These are phyloP conservation scores for Colletotrichum sansevieriae DNA, from an alignment of 2,329 filamentous ascomycete genomes.

Conservation along the genomic window DNA sequence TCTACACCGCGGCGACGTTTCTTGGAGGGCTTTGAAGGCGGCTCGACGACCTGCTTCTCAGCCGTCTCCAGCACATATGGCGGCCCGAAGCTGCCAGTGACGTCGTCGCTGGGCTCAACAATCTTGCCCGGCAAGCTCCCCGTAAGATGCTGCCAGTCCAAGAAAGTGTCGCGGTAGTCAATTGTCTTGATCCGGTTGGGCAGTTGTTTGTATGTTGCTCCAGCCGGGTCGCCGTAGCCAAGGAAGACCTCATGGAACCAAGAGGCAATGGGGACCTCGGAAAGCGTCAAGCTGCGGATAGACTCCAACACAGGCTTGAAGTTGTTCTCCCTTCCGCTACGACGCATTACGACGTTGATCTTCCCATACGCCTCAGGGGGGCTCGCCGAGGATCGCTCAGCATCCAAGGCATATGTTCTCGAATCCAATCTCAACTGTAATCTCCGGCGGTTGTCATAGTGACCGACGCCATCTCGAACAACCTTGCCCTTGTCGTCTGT, in stretches of 20 bases:
- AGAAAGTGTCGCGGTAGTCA: slow-evolving; percentile 93
- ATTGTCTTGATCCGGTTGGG: slow-evolving; percentile 82
- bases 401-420: slow-evolving; percentile 81
- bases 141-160: slow-evolving; percentile 94
- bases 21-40: slow-evolving; percentile 76
- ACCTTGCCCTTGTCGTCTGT: slow-evolving; percentile 86
- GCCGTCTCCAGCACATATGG: slow-evolving; percentile 86
- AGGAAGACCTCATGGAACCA: slow-evolving; percentile 98
- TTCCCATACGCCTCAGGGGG: slow-evolving; percentile 84
- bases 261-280: slow-evolving; percentile 85
- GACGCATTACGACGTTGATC: slow-evolving; percentile 87
- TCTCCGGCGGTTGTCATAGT: slow-evolving; percentile 76
- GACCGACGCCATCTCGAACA: slow-evolving; percentile 72
- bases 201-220: slow-evolving; percentile 87
- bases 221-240: slow-evolving; percentile 94
- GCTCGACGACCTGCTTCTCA: slow-evolving; percentile 65
- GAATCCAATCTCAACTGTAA: slow-evolving; percentile 87
- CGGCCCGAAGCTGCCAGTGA: slow-evolving; percentile 81
- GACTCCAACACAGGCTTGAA: slow-evolving; percentile 95
- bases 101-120: slow-evolving; percentile 81
- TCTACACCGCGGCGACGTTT: slow-evolving; percentile 88
- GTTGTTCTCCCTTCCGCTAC: slow-evolving; percentile 93
- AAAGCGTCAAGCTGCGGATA: slow-evolving; percentile 86
- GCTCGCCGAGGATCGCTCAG: slow-evolving; percentile 72
- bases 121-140: slow-evolving; percentile 91